Percentiles rank a stretch among this genome's conserved stretches.
phyloP scores from a whole-genome alignment of 495 filamentous ascomycete species.

The Platismatia glauca region DNA sequence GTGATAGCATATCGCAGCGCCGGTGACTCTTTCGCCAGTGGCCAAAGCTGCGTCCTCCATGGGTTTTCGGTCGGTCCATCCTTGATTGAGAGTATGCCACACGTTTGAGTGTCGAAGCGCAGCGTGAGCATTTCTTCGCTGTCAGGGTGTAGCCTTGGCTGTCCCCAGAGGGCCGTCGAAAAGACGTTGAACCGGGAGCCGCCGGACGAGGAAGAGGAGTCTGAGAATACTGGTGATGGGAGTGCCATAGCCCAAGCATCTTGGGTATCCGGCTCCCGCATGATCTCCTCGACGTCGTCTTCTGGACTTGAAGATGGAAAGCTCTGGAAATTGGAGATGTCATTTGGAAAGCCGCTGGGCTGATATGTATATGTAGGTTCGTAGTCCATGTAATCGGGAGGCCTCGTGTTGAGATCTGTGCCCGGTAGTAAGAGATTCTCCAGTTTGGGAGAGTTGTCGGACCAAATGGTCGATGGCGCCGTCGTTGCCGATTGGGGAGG shows the following conservation, averaged over 20 bases:
- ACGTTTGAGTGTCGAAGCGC: constrained; percentile 62
- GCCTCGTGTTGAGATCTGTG: constrained; percentile 33
- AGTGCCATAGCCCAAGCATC: constrained; percentile 33
- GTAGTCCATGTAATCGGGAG: constrained; percentile 28
- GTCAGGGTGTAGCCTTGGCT: constrained; percentile 40
- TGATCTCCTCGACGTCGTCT: constrained; percentile 54
- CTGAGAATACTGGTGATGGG: constrained; percentile 24
- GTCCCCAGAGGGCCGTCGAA: constrained; percentile 28
- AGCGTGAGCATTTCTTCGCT: constrained; percentile 58
- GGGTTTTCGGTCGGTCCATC: constrained; percentile 69
- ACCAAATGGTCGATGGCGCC: constrained; percentile 28
- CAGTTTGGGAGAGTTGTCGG: constrained; percentile 35
- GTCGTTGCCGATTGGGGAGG: constrained; percentile 25
- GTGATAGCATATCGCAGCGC: constrained; percentile 69
- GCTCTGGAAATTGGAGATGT: neutral
- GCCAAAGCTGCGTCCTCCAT: constrained; percentile 69
- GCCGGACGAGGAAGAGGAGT: constrained; percentile 23
- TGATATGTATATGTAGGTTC: constrained; percentile 19
- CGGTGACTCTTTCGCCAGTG: constrained; percentile 54
- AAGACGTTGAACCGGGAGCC: constrained; percentile 17
- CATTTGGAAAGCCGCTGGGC: neutral
- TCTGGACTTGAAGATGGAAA: constrained; percentile 31
- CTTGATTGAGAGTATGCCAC: constrained; percentile 66
- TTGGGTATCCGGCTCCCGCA: constrained; percentile 37
- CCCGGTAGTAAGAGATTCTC: constrained; percentile 38